phyloP scores from a whole-genome alignment of 2,329 filamentous ascomycete genomes.

The Chaetomiaceae sp. region DNA sequence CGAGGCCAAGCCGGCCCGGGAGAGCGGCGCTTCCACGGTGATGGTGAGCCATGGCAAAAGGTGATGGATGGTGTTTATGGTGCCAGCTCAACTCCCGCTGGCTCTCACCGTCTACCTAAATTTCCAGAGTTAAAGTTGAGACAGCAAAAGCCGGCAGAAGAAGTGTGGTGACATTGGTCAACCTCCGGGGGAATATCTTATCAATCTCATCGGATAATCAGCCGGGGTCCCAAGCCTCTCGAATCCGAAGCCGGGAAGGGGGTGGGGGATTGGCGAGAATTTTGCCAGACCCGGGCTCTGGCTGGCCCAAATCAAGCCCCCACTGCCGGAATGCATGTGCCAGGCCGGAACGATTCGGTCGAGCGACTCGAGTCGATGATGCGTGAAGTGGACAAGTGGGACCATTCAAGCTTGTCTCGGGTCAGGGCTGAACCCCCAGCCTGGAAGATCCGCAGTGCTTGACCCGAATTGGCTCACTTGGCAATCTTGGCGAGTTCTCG shows the following conservation, averaged over 20 bases:
- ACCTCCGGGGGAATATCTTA: constrained; percentile 7
- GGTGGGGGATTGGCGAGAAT: not conserved
- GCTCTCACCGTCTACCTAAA: not conserved
- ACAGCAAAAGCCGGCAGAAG: not conserved
- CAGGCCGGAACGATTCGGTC: too few relatives aligned
- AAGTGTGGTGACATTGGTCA: too few relatives aligned
- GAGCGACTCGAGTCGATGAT: too few relatives aligned
- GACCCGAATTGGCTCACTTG: constrained; percentile 17
- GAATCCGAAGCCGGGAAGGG: not conserved
- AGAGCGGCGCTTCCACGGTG: not conserved
- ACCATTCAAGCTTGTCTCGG: too few relatives aligned
- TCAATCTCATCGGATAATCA: constrained; percentile 21
- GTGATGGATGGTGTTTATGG: not conserved
- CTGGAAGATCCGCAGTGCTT: constrained; percentile 15
- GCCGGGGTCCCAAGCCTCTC: not conserved
- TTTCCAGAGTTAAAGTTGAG: not conserved
- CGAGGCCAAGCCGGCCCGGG: not conserved
- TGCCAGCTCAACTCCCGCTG: not conserved
- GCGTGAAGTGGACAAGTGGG: not conserved
- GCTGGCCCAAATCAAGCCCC: too few relatives aligned
- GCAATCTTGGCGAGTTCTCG: not conserved
- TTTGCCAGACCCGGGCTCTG: too few relatives aligned
- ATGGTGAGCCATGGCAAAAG: not conserved
- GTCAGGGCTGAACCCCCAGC: too few relatives aligned
- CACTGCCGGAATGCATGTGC: too few relatives aligned